Evolutionary conservation across 805 yeast species (phyloP).

Genomic region (Brettanomyces custersianus): DNA sequence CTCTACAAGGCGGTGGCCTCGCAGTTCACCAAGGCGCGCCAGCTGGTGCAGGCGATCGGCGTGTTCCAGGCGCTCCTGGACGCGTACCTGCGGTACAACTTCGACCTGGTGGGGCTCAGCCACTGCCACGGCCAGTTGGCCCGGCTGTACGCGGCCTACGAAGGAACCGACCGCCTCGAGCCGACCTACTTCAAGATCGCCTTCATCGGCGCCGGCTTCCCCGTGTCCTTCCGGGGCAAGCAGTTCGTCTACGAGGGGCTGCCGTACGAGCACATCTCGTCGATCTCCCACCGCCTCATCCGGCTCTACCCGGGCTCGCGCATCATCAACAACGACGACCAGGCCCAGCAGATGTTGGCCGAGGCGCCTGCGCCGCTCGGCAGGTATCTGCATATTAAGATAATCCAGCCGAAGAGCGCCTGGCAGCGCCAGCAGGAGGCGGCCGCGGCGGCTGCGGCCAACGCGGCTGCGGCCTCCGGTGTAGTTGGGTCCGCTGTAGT

Average conservation of each 20-base stretch:
- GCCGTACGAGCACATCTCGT: slow-evolving; percentile 80
- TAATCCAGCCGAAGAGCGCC: slow-evolving; percentile 60
- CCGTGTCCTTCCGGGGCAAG: slow-evolving; percentile 63
- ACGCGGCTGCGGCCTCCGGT: too few species aligned
- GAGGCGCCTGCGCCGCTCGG: slow-evolving; percentile 52
- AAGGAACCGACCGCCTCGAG: slow-evolving; percentile 59
- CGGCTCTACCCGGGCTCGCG: slow-evolving; percentile 77
- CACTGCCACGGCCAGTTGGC: slow-evolving; percentile 62
- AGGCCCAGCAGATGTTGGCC: slow-evolving; percentile 40
- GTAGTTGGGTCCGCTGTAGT: too few species aligned
- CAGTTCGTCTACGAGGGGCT: slow-evolving; percentile 78
- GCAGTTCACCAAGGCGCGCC: slow-evolving; percentile 60
- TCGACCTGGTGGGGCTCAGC: slow-evolving; percentile 69
- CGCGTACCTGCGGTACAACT: slow-evolving; percentile 63
- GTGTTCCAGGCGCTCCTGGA: slow-evolving; percentile 68
- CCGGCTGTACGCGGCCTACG: slow-evolving; percentile 56
- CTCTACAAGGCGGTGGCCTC: slow-evolving; percentile 62
- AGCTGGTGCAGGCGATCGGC: slow-evolving; percentile 73
- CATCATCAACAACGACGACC: slow-evolving; percentile 46
- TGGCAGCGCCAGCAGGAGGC: too few species aligned
- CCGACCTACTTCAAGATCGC: slow-evolving; percentile 75
- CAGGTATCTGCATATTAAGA: slow-evolving; percentile 59
- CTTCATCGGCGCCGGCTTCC: slow-evolving; percentile 81
- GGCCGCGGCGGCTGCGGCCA: too few species aligned
- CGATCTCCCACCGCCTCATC: slow-evolving; percentile 69